phyloP scores from a whole-genome alignment of 202 grass and related monocot species.

The Carex arenaria region DNA sequence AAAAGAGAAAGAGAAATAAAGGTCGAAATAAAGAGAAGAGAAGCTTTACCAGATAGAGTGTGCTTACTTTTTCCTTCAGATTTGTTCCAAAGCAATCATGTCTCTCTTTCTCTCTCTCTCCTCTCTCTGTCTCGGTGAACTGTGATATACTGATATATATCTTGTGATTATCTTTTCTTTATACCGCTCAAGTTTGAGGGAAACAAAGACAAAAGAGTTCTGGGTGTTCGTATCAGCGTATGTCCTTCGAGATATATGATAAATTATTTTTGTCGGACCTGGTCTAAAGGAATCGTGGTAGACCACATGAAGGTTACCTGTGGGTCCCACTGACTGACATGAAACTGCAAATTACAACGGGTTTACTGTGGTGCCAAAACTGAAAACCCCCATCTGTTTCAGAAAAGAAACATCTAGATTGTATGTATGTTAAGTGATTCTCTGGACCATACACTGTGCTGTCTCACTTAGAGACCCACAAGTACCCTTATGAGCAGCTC shows the following conservation, averaged over 20 bases:
- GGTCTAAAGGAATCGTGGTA: neutral
- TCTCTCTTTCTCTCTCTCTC: neutral
- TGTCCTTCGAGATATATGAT: neutral
- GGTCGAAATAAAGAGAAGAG: constrained; percentile 24
- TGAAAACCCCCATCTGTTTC: neutral
- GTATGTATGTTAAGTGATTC: neutral
- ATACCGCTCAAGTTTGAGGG: neutral
- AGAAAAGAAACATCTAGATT: neutral
- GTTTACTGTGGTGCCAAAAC: neutral
- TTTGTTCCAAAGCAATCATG: constrained; percentile 31
- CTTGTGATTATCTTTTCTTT: constrained; percentile 17
- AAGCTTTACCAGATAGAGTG: constrained; percentile 40
- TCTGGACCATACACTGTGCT: neutral
- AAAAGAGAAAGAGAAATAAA: neutral
- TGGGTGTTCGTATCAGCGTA: neutral
- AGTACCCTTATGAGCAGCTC: neutral
- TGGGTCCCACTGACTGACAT: too few relatives aligned
- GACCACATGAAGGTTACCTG: neutral
- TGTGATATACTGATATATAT: too few relatives aligned
- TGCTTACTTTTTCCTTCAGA: constrained; percentile 27
- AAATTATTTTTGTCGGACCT: neutral
- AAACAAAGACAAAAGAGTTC: neutral
- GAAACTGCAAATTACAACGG: neutral
- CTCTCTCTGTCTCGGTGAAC: neutral
- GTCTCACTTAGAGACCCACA: neutral